phyloP scores from a whole-genome alignment of 148 eudicot species.

The Simmondsia chinensis region DNA sequence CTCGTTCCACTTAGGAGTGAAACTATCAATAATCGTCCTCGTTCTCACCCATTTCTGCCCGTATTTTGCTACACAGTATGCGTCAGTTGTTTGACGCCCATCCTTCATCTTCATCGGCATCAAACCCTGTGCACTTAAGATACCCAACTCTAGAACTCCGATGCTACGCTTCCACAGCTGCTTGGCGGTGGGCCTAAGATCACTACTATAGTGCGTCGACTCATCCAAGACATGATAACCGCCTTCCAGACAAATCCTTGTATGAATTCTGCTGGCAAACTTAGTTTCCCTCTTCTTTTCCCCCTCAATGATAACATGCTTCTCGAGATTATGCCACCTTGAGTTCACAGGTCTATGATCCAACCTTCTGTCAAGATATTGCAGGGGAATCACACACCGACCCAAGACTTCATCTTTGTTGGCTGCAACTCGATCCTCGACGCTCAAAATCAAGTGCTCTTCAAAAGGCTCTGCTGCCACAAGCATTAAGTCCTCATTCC shows the following conservation, averaged over 20 bases:
- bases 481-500: constrained; percentile 72
- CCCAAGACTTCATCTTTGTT: constrained; percentile 48
- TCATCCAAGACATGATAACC: constrained; percentile 63
- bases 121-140: constrained; percentile 47
- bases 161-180: constrained; percentile 54
- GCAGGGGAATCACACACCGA: constrained; percentile 25
- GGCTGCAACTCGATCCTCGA: constrained; percentile 38
- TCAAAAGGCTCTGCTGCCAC: constrained; percentile 76
- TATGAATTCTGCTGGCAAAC: constrained; percentile 47
- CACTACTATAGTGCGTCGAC: constrained; percentile 57
- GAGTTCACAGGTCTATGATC: constrained; percentile 43
- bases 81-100: constrained; percentile 43
- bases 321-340: constrained; percentile 49
- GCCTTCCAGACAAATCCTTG: constrained; percentile 53
- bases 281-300: constrained; percentile 48
- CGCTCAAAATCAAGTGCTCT: constrained; percentile 43
- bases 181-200: constrained; percentile 57
- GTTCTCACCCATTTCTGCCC: constrained; percentile 73
- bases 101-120: constrained; percentile 58
- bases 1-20: constrained; percentile 57
- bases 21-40: constrained; percentile 57
- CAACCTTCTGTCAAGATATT: constrained; percentile 38
- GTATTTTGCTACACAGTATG: constrained; percentile 66
- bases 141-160: constrained; percentile 53
- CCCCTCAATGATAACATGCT: constrained; percentile 33